A percentile compares a stretch with the other conserved stretches of the same genome.
These are phyloP conservation scores for Cryomyces minteri DNA, from an alignment of 495 filamentous ascomycete species.

Conservation along the genomic window DNA sequence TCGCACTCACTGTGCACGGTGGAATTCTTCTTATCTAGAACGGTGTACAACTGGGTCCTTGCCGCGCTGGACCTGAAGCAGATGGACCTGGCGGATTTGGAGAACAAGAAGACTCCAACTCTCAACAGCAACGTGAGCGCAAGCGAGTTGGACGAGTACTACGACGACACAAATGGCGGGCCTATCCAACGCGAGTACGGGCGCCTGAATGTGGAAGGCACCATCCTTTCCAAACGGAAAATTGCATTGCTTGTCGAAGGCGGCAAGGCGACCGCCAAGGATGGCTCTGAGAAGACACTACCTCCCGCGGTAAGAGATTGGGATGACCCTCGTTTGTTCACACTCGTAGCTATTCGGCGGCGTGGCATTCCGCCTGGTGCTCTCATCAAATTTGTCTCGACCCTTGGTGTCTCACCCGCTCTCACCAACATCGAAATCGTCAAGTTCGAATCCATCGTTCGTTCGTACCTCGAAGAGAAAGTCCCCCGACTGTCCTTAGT, in stretches of 20 bases:
- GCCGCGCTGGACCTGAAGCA: slow-evolving; percentile 50
- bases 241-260: slow-evolving; percentile 53
- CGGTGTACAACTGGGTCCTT: slow-evolving; percentile 80
- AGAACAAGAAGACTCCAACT: too few relatives aligned
- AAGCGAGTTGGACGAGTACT: slow-evolving; percentile 1
- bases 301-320: slow-evolving; percentile 37
- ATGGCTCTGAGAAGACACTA: slow-evolving; percentile 5
- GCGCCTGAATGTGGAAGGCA: slow-evolving; percentile 62
- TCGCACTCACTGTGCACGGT: slow-evolving; percentile 81
- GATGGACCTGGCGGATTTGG: slow-evolving; percentile 1
- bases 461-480: slow-evolving; percentile 62
- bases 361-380: slow-evolving; percentile 75
- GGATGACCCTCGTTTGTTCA: slow-evolving; percentile 83
- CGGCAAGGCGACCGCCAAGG: slow-evolving; percentile 1
- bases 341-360: slow-evolving; percentile 65
- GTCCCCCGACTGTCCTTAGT: slow-evolving; percentile 76
- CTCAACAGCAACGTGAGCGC: slow-evolving; percentile 8
- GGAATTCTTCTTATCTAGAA: slow-evolving; percentile 58
- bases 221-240: slow-evolving; percentile 68
- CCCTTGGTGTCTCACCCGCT: slow-evolving; percentile 70
- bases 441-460: slow-evolving; percentile 62
- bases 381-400: slow-evolving; percentile 71
- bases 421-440: slow-evolving; percentile 51
- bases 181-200: slow-evolving; percentile 81
- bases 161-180: slow-evolving; percentile 1